Evolutionary conservation across 2,329 filamentous ascomycete species (phyloP).

Genomic region (Akanthomyces muscarius): DNA sequence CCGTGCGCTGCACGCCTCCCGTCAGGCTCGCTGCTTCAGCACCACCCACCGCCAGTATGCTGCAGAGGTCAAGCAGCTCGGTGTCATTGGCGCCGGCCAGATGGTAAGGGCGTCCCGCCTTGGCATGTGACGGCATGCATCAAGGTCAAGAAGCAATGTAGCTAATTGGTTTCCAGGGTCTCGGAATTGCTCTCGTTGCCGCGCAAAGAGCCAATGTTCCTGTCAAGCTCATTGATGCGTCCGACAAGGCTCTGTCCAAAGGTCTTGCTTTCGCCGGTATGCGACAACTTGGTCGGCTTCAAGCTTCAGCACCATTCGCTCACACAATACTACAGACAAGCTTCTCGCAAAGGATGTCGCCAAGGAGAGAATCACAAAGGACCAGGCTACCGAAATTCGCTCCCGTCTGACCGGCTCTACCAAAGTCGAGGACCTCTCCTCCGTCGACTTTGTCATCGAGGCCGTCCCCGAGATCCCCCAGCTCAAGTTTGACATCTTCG

Average conservation of each 20-base stretch:
- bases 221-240: slow-evolving; percentile 81
- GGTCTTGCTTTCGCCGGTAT: slow-evolving; percentile 82
- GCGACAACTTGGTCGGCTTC: slow-evolving; percentile 21
- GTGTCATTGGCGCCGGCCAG: slow-evolving; percentile 91
- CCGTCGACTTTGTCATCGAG: slow-evolving; percentile 96
- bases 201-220: slow-evolving; percentile 78
- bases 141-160: slow-evolving; percentile 17
- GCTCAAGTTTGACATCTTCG: slow-evolving; percentile 86
- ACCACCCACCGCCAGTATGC: slow-evolving; percentile 56
- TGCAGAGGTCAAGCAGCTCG: slow-evolving; percentile 78
- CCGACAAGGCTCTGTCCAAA: slow-evolving; percentile 80
- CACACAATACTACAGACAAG: slow-evolving; percentile 58
- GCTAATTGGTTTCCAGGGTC: slow-evolving; percentile 56
- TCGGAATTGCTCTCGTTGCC: slow-evolving; percentile 93
- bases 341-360: slow-evolving; percentile 87
- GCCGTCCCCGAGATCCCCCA: slow-evolving; percentile 89
- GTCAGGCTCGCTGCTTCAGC: slow-evolving; percentile 61
- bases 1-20: slow-evolving; percentile 33
- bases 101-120: slow-evolving; percentile 60
- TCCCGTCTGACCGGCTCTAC: slow-evolving; percentile 67
- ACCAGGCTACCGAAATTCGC: slow-evolving; percentile 70
- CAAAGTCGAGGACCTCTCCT: slow-evolving; percentile 69
- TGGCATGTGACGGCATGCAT: slow-evolving; percentile 34
- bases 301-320: not conserved
- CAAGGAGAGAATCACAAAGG: slow-evolving; percentile 80